Evolutionary conservation across 371 early-diverging fungal genomes (phyloP), one percentile per base, ranked within the genome.

Genomic region (Syncephalastrum monosporum): DNA sequence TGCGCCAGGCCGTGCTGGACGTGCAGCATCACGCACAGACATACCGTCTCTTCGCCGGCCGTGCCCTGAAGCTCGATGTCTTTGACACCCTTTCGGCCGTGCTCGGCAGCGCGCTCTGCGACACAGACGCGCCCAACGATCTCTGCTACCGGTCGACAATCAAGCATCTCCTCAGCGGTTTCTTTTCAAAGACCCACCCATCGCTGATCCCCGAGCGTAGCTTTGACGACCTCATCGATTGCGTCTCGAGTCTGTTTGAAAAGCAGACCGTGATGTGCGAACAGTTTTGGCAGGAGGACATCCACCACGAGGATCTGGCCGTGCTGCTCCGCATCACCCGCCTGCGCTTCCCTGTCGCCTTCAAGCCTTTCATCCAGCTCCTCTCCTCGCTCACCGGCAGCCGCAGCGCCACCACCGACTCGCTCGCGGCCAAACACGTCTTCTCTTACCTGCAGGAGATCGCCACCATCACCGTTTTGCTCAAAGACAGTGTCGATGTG

Each of bases 11-110:
- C 4, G 38, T 33, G 38, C 38, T 33, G 38, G 38, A 33, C 38
- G 38, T 33, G 38, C 38, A 33, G 10, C 6, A 33, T 10, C 38
- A 33, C 38, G 33, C 64, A 2, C 47, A 67, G 23, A 24, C 70
- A 3, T 67, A 68, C 54, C 47, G 66, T 16, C 55, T 65, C 16
- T 68, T 60, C 48, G 51, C 64, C 7, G 72, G 72, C 2, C 61
- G 75, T n/a, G 64, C 78, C 0, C 42, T 78, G 24, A 68, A 67
- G 21, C 50, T 72, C 16, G 42, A 57, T 13, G 75, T 78, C 1
- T 78, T 78, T 52, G 60, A 56, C 29, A 46, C 53, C 4, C 29
- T 63, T 3, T 29, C 42, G 1, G 15, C 19, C 4, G 61, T 74
- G 7, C 52, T 72, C 5, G 50, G 63, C 19, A 67, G 64, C 21